These are phyloP conservation scores for Hirsutella rhossiliensis DNA, from an alignment of 2,329 filamentous ascomycete species.

Conservation along the genomic window DNA sequence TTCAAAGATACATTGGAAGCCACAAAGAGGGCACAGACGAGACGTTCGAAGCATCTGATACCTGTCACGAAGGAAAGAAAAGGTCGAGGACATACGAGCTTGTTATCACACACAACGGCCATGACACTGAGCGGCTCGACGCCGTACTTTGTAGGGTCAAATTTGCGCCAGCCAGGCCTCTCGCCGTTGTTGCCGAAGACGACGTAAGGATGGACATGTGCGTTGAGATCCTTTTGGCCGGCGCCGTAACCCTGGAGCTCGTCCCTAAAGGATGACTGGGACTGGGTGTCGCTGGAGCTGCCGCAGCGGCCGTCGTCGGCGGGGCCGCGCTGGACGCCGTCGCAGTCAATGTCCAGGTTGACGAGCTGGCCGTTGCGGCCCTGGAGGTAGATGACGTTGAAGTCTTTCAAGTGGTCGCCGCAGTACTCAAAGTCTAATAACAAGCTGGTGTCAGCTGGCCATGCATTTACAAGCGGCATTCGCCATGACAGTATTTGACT, in stretches of 20 bases:
- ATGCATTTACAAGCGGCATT: neutral
- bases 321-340: constrained; percentile 31
- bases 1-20: too few species aligned
- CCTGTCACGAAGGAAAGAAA: too few species aligned
- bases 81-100: constrained; percentile 25
- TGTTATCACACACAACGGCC: constrained; percentile 38
- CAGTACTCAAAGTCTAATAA: constrained; percentile 28
- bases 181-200: constrained; percentile 37
- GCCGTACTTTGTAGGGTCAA: constrained; percentile 26
- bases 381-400: constrained; percentile 35
- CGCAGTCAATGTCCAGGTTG: constrained; percentile 49
- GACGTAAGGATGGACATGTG: constrained; percentile 39
- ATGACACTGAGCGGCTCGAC: constrained; percentile 41
- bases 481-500: neutral
- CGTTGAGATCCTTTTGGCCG: constrained; percentile 29
- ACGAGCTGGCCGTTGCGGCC: constrained; percentile 27
- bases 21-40: too few species aligned
- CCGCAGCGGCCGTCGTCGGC: constrained; percentile 32
- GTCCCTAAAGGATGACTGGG: constrained; percentile 33
- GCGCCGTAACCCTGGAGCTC: constrained; percentile 23
- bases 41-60: too few species aligned
- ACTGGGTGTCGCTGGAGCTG: constrained; percentile 29
- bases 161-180: constrained; percentile 20
- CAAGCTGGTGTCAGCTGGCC: neutral
- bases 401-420: constrained; percentile 27